Evolutionary conservation across 1,284 basidiomycete genomes (phyloP).

Genomic region (Mrakiaceae sp.): DNA sequence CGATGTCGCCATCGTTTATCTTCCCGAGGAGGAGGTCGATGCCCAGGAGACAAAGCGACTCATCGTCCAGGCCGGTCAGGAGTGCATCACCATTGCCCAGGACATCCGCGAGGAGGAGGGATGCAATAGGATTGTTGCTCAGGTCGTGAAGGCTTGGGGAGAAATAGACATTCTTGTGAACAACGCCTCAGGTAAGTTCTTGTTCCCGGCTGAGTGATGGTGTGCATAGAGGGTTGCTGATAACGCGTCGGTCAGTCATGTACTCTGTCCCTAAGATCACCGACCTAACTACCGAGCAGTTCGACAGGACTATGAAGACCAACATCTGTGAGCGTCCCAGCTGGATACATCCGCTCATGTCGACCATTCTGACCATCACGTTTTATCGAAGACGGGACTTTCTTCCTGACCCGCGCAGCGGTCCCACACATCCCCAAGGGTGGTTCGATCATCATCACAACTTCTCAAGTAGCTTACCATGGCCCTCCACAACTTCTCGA

Average conservation of each 20-base stretch:
- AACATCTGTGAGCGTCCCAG: conserved; percentile 20
- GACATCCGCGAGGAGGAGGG: conserved; percentile 29
- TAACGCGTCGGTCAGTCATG: background rate
- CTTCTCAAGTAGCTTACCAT: conserved; percentile 30
- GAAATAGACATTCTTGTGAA: conserved; percentile 23
- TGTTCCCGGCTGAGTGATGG: conserved; percentile 20
- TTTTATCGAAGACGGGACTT: conserved; percentile 18
- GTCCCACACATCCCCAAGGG: conserved; percentile 35
- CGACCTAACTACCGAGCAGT: conserved; percentile 32
- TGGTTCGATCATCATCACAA: conserved; percentile 32
- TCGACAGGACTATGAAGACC: conserved; percentile 30
- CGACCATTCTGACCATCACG: background rate
- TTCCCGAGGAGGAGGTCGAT: conserved; percentile 38
- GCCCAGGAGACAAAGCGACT: conserved; percentile 29
- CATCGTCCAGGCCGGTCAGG: conserved; percentile 23
- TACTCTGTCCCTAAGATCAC: conserved; percentile 26
- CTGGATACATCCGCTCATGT: background rate
- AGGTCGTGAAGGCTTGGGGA: conserved; percentile 30
- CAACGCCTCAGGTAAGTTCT: conserved; percentile 27
- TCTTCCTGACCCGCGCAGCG: conserved; percentile 31
- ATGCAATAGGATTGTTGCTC: conserved; percentile 28
- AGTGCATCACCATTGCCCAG: conserved; percentile 8
- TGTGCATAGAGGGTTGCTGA: conserved; percentile 6
- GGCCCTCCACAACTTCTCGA: conserved; percentile 28
- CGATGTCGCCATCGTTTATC: conserved; percentile 30